A percentile compares a stretch with the other conserved stretches of the same genome.
These are phyloP conservation scores for Jatropha curcas DNA, from an alignment of 345 rosid genomes.

Conservation along the genomic window DNA sequence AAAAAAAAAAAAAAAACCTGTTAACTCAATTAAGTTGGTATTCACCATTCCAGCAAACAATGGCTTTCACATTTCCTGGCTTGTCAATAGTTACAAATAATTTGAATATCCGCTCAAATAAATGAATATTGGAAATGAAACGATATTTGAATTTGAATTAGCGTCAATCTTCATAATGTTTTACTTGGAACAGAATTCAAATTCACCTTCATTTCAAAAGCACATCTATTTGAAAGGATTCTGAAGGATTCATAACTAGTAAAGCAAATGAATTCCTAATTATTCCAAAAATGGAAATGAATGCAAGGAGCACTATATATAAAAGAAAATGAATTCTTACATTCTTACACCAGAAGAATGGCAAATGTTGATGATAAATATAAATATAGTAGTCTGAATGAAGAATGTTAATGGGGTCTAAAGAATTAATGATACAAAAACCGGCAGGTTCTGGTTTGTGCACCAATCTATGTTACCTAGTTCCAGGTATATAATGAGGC, in stretches of 20 bases:
- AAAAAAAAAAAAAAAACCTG: no score
- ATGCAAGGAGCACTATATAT: conserved; percentile 16
- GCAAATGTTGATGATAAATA: conserved; percentile 25
- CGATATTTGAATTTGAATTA: no score
- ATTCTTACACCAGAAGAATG: conserved; percentile 42
- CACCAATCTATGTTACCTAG: conserved; percentile 15
- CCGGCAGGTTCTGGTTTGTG: conserved; percentile 22
- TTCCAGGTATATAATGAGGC: not conserved
- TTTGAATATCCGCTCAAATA: no score
- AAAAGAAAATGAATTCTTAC: conserved; percentile 21
- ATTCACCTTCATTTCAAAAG: no score
- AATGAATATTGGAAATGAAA: no score
- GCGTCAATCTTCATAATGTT: no score
- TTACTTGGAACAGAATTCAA: no score
- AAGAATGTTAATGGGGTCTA: conserved; percentile 34
- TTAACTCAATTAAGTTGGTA: no score
- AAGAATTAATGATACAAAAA: conserved; percentile 41
- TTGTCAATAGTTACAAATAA: no score
- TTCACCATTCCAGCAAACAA: no score
- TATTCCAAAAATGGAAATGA: conserved; percentile 12
- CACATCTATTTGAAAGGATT: no score
- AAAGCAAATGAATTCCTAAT: not conserved
- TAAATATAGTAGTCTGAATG: conserved; percentile 28
- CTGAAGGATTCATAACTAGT: not conserved
- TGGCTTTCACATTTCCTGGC: no score